Conservation (phyloP, 23 red algal species). For the Pyropia yezoensis region DNA sequence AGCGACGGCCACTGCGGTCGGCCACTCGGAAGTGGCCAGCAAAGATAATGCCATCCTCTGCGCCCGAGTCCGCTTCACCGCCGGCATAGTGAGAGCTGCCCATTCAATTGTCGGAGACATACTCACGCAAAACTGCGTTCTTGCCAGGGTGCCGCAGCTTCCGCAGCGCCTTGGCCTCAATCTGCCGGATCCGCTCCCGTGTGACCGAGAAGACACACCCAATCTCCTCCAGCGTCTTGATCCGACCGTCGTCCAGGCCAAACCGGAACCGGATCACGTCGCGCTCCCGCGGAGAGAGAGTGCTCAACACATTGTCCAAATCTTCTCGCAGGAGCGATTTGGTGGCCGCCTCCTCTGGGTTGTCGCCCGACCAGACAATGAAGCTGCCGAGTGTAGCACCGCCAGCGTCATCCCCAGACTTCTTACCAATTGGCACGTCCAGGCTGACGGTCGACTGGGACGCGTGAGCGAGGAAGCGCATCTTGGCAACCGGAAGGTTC, state of each 20-base stretch:
- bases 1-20: too few species aligned
- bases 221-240: slow-evolving; percentile 85
- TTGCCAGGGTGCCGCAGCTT: slow-evolving; percentile 86
- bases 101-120: slow-evolving; percentile 35
- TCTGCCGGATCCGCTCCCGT: slow-evolving; percentile 83
- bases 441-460: slow-evolving; percentile 44
- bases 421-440: slow-evolving; percentile 43
- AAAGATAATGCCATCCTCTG: too few species aligned
- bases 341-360: slow-evolving; percentile 56
- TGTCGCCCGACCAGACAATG: slow-evolving; percentile 42
- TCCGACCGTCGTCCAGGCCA: slow-evolving; percentile 78
- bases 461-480: slow-evolving; percentile 55
- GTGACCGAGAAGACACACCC: slow-evolving; percentile 67
- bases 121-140: slow-evolving; percentile 74
- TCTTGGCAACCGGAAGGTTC: slow-evolving; percentile 53
- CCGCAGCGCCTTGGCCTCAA: slow-evolving; percentile 87
- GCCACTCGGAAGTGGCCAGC: too few species aligned
- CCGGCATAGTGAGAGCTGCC: too few species aligned
- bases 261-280: slow-evolving; percentile 90
- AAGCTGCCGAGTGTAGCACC: slow-evolving; percentile 59
- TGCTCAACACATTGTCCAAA: slow-evolving; percentile 76
- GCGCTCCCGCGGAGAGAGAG: slow-evolving; percentile 56
- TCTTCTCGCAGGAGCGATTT: slow-evolving; percentile 68
- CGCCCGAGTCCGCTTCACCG: too few species aligned
- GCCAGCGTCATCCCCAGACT: slow-evolving; percentile 1